These are phyloP conservation scores for Thraustotheca clavata DNA, from an alignment of 352 stramenopile species.

Conservation along the genomic window DNA sequence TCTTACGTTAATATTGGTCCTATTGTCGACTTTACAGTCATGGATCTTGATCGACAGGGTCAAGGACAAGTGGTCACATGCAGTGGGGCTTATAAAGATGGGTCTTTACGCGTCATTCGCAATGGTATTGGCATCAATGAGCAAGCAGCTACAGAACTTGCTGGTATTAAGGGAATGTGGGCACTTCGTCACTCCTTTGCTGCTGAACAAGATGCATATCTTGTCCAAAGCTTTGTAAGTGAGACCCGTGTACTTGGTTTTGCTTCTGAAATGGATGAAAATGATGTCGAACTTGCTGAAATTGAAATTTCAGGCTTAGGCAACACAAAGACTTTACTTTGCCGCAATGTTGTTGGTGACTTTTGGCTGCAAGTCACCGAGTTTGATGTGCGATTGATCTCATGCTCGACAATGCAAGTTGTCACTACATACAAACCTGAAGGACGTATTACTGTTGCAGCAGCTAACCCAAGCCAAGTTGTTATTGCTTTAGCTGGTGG, in stretches of 20 bases:
- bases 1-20: constrained; percentile 96
- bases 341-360: constrained; percentile 86
- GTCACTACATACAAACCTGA: constrained; percentile 74
- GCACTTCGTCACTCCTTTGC: constrained; percentile 79
- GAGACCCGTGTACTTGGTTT: constrained; percentile 96
- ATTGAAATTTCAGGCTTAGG: constrained; percentile 79
- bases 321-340: constrained; percentile 88
- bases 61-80: constrained; percentile 96
- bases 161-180: constrained; percentile 98
- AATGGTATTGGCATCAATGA: constrained; percentile 99
- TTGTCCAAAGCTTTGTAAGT: constrained; percentile 94
- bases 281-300: constrained; percentile 86
- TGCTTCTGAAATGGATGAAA: constrained; percentile 39
- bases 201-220: constrained; percentile 89
- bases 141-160: constrained; percentile 90
- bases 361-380: constrained; percentile 93
- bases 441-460: constrained; percentile 69
- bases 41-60: constrained; percentile 89
- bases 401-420: constrained; percentile 47
- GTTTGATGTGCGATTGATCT: constrained; percentile 83
- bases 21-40: constrained; percentile 98
- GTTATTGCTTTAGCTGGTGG: constrained; percentile 87
- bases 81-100: constrained; percentile 93
- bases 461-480: constrained; percentile 87
- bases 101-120: constrained; percentile 94